phyloP scores from a whole-genome alignment of 169 alveolate genomes.

The Theileria luwenshuni region DNA sequence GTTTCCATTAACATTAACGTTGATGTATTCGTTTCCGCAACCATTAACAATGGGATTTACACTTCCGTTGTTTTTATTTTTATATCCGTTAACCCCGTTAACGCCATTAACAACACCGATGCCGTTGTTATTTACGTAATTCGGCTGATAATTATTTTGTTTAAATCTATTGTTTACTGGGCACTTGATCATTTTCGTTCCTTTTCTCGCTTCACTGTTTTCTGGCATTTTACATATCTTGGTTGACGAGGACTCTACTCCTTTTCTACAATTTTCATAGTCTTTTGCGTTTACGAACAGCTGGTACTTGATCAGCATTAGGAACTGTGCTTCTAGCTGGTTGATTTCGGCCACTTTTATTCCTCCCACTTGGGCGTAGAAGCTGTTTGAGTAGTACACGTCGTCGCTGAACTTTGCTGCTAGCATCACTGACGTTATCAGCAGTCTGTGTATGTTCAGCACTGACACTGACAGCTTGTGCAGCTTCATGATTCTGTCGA shows the following conservation, averaged over 20 bases:
- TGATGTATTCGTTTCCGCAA: too few relatives aligned
- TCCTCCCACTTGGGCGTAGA: constrained; percentile 92
- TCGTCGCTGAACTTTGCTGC: constrained; percentile 93
- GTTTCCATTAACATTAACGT: neutral
- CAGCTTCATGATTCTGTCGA: constrained; percentile 77
- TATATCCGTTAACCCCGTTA: constrained; percentile 4
- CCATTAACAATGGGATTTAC: too few relatives aligned
- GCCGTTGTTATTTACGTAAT: constrained; percentile 4
- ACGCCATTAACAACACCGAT: neutral
- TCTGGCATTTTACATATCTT: constrained; percentile 40
- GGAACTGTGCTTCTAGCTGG: constrained; percentile 85
- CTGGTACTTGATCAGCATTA: constrained; percentile 81
- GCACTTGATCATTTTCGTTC: neutral
- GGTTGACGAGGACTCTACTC: constrained; percentile 70
- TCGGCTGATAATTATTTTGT: too few relatives aligned
- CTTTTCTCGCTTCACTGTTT: too few relatives aligned
- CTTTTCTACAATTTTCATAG: constrained; percentile 81
- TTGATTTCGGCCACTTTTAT: constrained; percentile 88
- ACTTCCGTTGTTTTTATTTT: neutral
- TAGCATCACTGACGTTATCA: constrained; percentile 87
- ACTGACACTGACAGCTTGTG: constrained; percentile 77
- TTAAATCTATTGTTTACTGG: neutral
- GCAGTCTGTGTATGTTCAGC: constrained; percentile 84
- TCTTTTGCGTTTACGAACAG: constrained; percentile 85
- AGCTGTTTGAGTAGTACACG: constrained; percentile 85